Evolutionary conservation across 2,329 filamentous ascomycete genomes (phyloP), one percentile per base, ranked within the genome.

Genomic region (Trichoderma sp.): DNA sequence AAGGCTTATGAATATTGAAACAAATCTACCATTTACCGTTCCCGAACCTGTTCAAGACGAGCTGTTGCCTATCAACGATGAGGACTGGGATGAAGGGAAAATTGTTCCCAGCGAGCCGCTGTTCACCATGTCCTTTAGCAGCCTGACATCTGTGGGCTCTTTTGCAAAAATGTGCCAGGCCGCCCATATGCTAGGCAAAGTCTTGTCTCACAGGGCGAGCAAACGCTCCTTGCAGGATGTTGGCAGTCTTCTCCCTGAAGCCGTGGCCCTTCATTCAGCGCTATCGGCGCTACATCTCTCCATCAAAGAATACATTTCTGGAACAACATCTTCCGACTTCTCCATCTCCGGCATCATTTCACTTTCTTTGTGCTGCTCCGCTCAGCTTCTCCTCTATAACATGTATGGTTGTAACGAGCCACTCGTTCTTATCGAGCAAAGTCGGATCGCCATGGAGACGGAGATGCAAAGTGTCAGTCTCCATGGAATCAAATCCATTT

Each of bases 141-240:
- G 41, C 27, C 18, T 38, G 24, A 73, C 71, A 24, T 6, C 60
- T 50, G 71, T 73, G 21, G 71, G 71, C 3, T 65, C 71, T 18
- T 73, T 73, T 24, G 71, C 71, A 12, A 65, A 62, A 16, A 65
- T 73, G 71, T 73, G 71, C 9, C 71, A 73, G 41, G 71, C 71
- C 7, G 60, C 71, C 5, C 60, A 73, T 7, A 73, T 73, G 71
- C 71, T 73, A 0, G 50, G 71, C 21, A 73, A 65, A 65, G 71
- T 73, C 31, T 21, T 65, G 60, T 31, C 24, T 12, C 71, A 73
- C 33, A 65, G 18, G 31, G 60, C 31, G 33, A 73, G 33, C 16
- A 73, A 56, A 38, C 64, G 41, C 6, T 62, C 71, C 3, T 38
- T 45, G n/a, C 60, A 73, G 1, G 41, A 73, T 24, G 60, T 65